A percentile compares a stretch with the other conserved stretches of the same genome.
phyloP scores from a whole-genome alignment of 371 early-diverging fungal genomes.

The Mucor racemosus region DNA sequence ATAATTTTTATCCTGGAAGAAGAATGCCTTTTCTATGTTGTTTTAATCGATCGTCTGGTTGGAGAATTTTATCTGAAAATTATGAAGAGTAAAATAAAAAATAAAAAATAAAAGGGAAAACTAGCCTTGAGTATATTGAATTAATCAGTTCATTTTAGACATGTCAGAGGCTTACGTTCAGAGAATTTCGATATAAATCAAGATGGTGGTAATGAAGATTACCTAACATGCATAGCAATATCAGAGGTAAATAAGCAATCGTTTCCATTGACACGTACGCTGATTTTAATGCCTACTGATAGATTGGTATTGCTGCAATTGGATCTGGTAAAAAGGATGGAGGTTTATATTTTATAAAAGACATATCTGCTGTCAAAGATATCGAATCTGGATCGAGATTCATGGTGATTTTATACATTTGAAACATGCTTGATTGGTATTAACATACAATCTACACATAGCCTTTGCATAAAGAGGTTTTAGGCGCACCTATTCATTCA shows the following conservation, averaged over 20 bases:
- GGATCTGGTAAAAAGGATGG: constrained; percentile 31
- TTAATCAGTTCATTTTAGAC: constrained; percentile 8
- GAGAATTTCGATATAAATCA: constrained; percentile 21
- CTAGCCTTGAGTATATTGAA: too few species aligned
- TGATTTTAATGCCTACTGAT: neutral
- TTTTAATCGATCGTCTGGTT: constrained; percentile 28
- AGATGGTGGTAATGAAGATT: constrained; percentile 20
- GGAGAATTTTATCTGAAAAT: constrained; percentile 38
- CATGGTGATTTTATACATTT: neutral
- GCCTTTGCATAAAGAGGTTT: constrained; percentile 24
- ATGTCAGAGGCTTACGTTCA: constrained; percentile 32
- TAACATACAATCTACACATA: neutral
- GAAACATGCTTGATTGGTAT: neutral
- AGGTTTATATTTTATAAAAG: constrained; percentile 38
- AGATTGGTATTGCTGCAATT: constrained; percentile 32
- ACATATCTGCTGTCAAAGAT: constrained; percentile 21
- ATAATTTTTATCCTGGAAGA: constrained; percentile 11
- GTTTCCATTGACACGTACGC: neutral
- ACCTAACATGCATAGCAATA: constrained; percentile 38
- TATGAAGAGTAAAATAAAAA: constrained; percentile 24
- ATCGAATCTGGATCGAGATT: constrained; percentile 2
- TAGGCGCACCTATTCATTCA: constrained; percentile 36
- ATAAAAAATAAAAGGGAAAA: too few species aligned
- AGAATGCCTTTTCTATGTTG: constrained; percentile 39
- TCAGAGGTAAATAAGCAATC: constrained; percentile 26